Conservation (phyloP, 768 basidiomycete genomes). For the Rhizopogon vesiculosus region DNA sequence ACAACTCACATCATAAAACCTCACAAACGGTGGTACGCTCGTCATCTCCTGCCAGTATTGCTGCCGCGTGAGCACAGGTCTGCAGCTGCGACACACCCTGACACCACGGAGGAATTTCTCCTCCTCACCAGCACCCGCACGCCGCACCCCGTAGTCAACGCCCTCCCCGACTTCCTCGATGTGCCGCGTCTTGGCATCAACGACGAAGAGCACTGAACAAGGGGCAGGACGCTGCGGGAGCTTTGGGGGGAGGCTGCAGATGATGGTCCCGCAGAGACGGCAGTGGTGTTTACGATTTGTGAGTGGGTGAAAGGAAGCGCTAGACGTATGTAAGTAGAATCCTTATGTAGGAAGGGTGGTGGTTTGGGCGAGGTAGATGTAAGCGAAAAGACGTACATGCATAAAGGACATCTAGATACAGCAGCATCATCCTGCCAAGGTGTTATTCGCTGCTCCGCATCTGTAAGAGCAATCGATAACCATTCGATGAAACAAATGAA, state of each 20-base stretch:
- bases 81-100: slow-evolving; percentile 81
- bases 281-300: slow-evolving; percentile 97
- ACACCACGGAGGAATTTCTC: slow-evolving; percentile 89
- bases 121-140: slow-evolving; percentile 42
- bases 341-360: not conserved
- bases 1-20: slow-evolving; percentile 61
- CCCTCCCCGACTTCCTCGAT: slow-evolving; percentile 86
- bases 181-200: slow-evolving; percentile 68
- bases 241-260: slow-evolving; percentile 85
- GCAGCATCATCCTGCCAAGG: slow-evolving; percentile 87
- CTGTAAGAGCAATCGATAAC: slow-evolving; percentile 27
- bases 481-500: not conserved
- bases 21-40: slow-evolving; percentile 55
- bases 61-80: slow-evolving; percentile 75
- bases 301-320: slow-evolving; percentile 77
- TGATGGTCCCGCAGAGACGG: slow-evolving; percentile 85
- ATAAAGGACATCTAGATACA: slow-evolving; percentile 81
- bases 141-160: slow-evolving; percentile 77
- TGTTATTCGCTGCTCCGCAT: slow-evolving; percentile 87
- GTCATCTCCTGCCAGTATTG: slow-evolving; percentile 69
- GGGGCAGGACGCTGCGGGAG: slow-evolving; percentile 57
- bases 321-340: slow-evolving; percentile 17
- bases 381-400: slow-evolving; percentile 48
- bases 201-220: slow-evolving; percentile 83
- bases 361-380: not conserved